Percentiles rank a stretch among this genome's conserved stretches.
phyloP scores from a whole-genome alignment of 768 basidiomycete genomes.

The Mycena crocata region DNA sequence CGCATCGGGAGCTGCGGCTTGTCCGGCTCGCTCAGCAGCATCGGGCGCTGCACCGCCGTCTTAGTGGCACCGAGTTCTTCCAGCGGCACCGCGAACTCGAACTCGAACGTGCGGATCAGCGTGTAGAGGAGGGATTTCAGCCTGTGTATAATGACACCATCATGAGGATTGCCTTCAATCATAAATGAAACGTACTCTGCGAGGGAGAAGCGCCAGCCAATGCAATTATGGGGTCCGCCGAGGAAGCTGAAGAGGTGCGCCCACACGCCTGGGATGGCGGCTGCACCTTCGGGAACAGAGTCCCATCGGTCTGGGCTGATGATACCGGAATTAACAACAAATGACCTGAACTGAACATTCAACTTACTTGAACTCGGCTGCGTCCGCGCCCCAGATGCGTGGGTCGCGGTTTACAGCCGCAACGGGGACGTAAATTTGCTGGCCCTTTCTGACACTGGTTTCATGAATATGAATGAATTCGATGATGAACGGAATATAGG shows the following conservation, averaged over 20 bases:
- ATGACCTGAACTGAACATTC: neutral
- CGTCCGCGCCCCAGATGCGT: constrained; percentile 48
- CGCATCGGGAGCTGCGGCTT: constrained; percentile 10
- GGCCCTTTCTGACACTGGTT: constrained; percentile 36
- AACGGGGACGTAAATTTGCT: constrained; percentile 46
- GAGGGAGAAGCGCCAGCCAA: constrained; percentile 59
- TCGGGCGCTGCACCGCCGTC: constrained; percentile 44
- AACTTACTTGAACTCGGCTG: constrained; percentile 49
- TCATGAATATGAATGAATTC: neutral
- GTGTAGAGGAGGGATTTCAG: constrained; percentile 50
- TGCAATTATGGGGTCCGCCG: constrained; percentile 59
- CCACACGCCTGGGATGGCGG: constrained; percentile 44
- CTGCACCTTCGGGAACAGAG: constrained; percentile 40
- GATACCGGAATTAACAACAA: neutral
- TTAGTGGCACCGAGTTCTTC: constrained; percentile 36
- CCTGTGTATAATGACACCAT: constrained; percentile 1
- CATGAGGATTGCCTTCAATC: neutral
- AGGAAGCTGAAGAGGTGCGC: constrained; percentile 52
- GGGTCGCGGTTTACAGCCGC: constrained; percentile 48
- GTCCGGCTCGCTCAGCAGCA: constrained; percentile 37
- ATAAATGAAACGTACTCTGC: constrained; percentile 49
- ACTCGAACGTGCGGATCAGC: constrained; percentile 50
- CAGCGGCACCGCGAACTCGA: constrained; percentile 48
- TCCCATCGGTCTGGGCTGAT: constrained; percentile 64
- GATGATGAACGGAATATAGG: constrained; percentile 6